phyloP scores from a whole-genome alignment of 78 protist genomes.

The Dictyostelium firmibasis region DNA sequence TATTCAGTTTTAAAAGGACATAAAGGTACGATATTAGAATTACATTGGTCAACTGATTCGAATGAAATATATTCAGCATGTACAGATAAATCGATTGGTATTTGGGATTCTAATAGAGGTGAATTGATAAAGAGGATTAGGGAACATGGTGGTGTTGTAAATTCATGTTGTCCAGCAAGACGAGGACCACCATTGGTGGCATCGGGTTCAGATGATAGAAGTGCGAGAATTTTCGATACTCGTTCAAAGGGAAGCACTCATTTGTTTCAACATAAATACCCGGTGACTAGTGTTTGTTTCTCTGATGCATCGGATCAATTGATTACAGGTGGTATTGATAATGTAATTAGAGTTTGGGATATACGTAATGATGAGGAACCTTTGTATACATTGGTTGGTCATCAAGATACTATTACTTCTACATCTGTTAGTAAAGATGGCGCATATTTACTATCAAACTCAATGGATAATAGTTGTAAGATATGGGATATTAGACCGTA shows the following conservation, averaged over 20 bases:
- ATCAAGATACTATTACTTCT: constrained; percentile 89
- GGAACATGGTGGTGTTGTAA: constrained; percentile 84
- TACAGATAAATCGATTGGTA: constrained; percentile 78
- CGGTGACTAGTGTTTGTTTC: constrained; percentile 79
- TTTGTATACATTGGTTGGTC: constrained; percentile 62
- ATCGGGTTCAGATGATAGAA: constrained; percentile 82
- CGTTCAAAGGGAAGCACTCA: constrained; percentile 15
- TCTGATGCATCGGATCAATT: constrained; percentile 68
- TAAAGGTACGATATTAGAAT: constrained; percentile 76
- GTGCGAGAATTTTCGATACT: constrained; percentile 72
- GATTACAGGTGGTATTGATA: constrained; percentile 89
- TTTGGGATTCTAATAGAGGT: constrained; percentile 84
- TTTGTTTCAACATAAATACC: constrained; percentile 32
- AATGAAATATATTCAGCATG: constrained; percentile 26
- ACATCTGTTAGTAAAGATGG: constrained; percentile 85
- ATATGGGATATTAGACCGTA: constrained; percentile 83
- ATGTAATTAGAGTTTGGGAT: constrained; percentile 85
- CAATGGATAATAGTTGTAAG: constrained; percentile 90
- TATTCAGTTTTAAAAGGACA: constrained; percentile 87
- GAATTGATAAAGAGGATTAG: constrained; percentile 57
- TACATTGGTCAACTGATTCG: constrained; percentile 80
- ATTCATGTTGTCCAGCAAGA: constrained; percentile 68
- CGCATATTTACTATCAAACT: constrained; percentile 66
- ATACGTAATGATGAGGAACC: constrained; percentile 70
- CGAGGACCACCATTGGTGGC: constrained; percentile 56